These are phyloP conservation scores for Tulasnella sp. DNA, from an alignment of 768 basidiomycete genomes.

Conservation along the genomic window DNA sequence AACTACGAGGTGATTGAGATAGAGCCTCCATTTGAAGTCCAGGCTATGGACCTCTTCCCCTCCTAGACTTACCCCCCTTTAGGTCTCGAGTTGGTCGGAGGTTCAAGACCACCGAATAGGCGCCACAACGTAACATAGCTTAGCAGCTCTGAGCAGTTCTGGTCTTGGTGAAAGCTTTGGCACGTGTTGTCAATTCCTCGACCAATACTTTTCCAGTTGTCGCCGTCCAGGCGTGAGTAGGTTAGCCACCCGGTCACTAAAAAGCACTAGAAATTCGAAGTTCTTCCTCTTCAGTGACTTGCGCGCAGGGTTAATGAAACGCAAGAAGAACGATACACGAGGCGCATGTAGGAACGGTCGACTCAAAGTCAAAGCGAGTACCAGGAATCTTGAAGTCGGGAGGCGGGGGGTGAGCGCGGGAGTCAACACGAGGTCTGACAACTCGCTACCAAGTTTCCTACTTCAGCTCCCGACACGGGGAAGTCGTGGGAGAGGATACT, in stretches of 20 bases:
- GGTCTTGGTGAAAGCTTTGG: background rate
- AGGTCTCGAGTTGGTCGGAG: background rate
- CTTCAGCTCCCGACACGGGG: background rate
- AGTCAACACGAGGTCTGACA: background rate
- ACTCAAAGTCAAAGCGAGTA: background rate
- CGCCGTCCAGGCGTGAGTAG: background rate
- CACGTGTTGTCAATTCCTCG: background rate
- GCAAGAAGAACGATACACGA: background rate
- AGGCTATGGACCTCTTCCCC: background rate
- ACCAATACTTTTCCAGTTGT: background rate
- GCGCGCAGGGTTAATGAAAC: background rate
- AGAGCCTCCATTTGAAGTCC: background rate
- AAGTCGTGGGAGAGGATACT: background rate
- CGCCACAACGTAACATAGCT: background rate
- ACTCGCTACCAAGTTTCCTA: background rate
- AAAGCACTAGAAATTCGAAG: background rate
- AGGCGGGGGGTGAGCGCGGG: background rate
- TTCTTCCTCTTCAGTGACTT: background rate
- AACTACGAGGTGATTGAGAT: background rate
- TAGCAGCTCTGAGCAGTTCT: background rate
- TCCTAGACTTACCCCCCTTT: background rate
- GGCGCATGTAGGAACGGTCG: background rate
- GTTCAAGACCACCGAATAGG: no score
- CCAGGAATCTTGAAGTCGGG: slow-evolving; percentile 9
- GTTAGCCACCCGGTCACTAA: background rate